Base-by-base conservation (phyloP, 345 rosid genomes). In the Crucihimalaya himalaica region DNA sequence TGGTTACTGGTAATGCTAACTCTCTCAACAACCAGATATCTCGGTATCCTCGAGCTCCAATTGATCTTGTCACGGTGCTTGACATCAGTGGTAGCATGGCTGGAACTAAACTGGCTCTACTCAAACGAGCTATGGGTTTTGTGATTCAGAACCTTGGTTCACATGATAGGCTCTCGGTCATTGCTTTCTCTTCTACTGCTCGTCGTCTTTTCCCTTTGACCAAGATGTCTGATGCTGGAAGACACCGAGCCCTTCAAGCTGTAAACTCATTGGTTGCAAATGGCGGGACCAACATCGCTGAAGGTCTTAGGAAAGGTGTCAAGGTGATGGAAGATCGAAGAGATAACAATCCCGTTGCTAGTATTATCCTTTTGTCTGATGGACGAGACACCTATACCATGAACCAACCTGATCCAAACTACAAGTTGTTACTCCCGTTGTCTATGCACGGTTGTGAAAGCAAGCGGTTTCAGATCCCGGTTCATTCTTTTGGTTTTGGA, bases 51-150 rank as follows among this genome's bases (percentile, higher is more conserved):
- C 89, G 97, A 59, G 92, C 92, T 60, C 88, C 96, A 0, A 68
- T 96, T 73, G 99, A 96, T 75, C 83, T 92, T 42, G 98, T 96
- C 48, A 92, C 97, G 0, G 95, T 92, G 25, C 98, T 96, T 71
- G 99, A 96, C 74, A 83, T 86, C 72, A 96, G 99, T 64, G 98
- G 98, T 37, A 96, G 99, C 83, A 96, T 96, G 98, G 94, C 99
- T 0, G 99, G 99, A 48, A 96, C 97, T 40, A 96, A 92, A 83
- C 86, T 96, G 23, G 99, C 97, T 45, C 73, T 96, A 78, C 85
- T 96, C 4, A 96, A 96, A 86, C 87, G 98, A 21, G 99, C 99
- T 6, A 92, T 92, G 99, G 99, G 98, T 5, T 96, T 96, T 69
- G 96, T 96, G 34, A 96, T 96, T 78, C 99, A 92, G 79, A 96